Conservation (phyloP, 805 yeast genomes). For the Nakazawaea anatomiae region DNA sequence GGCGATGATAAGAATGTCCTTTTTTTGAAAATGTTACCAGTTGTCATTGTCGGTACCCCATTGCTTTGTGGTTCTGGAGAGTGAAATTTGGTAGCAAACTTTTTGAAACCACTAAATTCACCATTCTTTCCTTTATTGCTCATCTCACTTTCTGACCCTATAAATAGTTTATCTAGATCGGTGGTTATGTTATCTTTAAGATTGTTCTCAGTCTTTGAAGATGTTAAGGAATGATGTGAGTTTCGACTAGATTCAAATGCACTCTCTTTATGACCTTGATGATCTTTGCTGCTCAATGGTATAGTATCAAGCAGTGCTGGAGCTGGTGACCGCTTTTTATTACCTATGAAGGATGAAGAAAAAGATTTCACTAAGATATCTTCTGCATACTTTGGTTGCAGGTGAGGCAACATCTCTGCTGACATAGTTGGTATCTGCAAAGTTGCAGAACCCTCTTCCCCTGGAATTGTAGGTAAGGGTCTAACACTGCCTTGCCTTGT, state of each 20-base stretch:
- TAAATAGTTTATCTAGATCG: neutral
- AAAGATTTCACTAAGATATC: slow-evolving; percentile 8
- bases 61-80: neutral
- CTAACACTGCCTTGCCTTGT: slow-evolving; percentile 9
- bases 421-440: neutral
- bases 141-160: neutral
- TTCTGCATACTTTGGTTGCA: neutral
- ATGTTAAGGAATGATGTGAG: neutral
- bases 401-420: neutral
- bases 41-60: neutral
- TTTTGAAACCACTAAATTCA: slow-evolving; percentile 5
- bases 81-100: slow-evolving; percentile 6
- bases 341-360: slow-evolving; percentile 4
- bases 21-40: neutral
- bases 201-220: neutral
- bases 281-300: slow-evolving; percentile 1
- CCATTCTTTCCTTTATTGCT: slow-evolving; percentile 1
- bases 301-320: slow-evolving; percentile 7
- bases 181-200: neutral
- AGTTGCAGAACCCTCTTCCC: slow-evolving; percentile 9
- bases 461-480: slow-evolving; percentile 23
- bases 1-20: slow-evolving; percentile 6
- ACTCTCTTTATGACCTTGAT: neutral
- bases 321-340: neutral
- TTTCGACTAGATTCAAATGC: neutral